These are phyloP conservation scores for Cladophialophora psammophila DNA, from an alignment of 2,329 filamentous ascomycete genomes.

Conservation along the genomic window DNA sequence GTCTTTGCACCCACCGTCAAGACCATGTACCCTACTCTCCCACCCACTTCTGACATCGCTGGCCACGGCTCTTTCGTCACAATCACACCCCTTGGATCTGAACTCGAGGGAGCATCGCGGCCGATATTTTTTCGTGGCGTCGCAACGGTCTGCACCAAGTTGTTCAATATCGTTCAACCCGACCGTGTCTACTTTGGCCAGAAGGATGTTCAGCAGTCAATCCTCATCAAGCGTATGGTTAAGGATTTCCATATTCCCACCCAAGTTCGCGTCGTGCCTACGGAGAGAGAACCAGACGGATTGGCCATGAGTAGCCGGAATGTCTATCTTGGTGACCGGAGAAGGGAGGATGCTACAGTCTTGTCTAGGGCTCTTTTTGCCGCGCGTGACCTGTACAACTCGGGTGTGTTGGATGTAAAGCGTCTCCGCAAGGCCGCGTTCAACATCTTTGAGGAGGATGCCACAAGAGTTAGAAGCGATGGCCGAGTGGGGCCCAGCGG, in stretches of 20 bases:
- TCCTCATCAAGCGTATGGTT: conserved; percentile 86
- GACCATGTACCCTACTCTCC: conserved; percentile 88
- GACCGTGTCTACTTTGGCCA: conserved; percentile 92
- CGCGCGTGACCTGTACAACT: conserved; percentile 71
- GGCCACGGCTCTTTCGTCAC: conserved; percentile 89
- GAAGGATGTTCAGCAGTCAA: conserved; percentile 96
- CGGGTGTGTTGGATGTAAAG: conserved; percentile 62
- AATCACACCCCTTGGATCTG: conserved; percentile 80
- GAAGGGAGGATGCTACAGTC: conserved; percentile 75
- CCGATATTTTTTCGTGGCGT: conserved; percentile 97
- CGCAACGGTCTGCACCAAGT: conserved; percentile 93
- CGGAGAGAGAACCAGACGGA: conserved; percentile 78
- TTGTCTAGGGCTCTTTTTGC: conserved; percentile 73
- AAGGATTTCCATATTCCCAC: conserved; percentile 83
- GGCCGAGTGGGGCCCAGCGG: conserved; percentile 32
- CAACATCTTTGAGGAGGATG: conserved; percentile 59
- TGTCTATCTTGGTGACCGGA: conserved; percentile 82
- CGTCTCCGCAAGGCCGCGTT: conserved; percentile 77
- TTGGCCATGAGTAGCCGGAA: conserved; percentile 92
- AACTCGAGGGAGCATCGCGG: conserved; percentile 82
- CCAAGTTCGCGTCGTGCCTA: conserved; percentile 75
- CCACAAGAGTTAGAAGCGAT: conserved; percentile 43
- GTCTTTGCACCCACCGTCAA: conserved; percentile 84
- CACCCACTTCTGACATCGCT: conserved; percentile 72
- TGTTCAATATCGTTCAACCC: conserved; percentile 82